A percentile compares a stretch with the other conserved stretches of the same genome.
Evolutionary conservation across 2,329 filamentous ascomycete species (phyloP).

Genomic region (Botrytis porri): DNA sequence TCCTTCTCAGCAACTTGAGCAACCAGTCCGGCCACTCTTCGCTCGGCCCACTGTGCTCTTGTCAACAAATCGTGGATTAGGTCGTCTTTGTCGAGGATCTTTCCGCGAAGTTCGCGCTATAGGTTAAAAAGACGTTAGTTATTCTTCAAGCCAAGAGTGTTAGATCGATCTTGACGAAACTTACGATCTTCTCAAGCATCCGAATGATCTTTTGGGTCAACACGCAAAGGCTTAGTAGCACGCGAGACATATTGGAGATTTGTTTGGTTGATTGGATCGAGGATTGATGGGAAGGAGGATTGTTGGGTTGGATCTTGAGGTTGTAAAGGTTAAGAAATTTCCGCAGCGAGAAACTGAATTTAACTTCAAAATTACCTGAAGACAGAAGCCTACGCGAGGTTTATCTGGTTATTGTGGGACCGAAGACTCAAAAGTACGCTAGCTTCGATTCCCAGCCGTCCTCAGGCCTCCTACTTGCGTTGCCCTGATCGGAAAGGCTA

Average conservation of each 20-base stretch:
- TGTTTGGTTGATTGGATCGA: background rate
- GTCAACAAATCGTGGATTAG: background rate
- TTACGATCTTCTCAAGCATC: background rate
- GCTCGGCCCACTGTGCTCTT: background rate
- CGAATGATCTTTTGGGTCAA: too few relatives aligned
- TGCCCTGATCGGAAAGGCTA: background rate
- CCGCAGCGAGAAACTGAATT: background rate
- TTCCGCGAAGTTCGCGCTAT: background rate
- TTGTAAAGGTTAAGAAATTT: background rate
- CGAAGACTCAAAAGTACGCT: background rate
- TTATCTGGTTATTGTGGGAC: background rate
- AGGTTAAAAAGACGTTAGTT: background rate
- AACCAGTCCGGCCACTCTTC: too few relatives aligned
- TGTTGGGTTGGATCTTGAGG: background rate
- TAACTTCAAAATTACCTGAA: background rate
- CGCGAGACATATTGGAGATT: background rate
- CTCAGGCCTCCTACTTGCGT: background rate
- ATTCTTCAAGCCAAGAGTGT: background rate
- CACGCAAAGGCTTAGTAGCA: background rate
- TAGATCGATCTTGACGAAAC: background rate
- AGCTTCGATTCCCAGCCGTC: background rate
- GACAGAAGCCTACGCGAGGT: background rate
- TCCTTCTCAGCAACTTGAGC: too few relatives aligned
- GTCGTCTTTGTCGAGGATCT: background rate
- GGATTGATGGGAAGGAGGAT: too few relatives aligned